Evolutionary conservation across 495 filamentous ascomycete species (phyloP).

Genomic region (Aspergillus coremiiformis): DNA sequence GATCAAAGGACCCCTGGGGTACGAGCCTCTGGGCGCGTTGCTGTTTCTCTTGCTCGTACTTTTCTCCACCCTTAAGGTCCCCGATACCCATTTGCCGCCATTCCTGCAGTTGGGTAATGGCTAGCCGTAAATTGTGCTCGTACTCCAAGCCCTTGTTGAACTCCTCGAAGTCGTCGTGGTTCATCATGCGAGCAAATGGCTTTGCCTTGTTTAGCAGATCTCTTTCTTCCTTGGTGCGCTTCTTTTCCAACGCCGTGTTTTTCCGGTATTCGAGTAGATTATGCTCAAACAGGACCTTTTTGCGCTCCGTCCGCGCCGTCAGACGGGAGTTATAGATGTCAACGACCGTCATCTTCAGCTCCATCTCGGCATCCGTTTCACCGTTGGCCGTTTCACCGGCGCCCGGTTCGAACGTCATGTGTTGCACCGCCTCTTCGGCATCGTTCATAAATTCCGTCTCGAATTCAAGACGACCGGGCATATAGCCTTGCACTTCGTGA

Average conservation of each 20-base stretch:
- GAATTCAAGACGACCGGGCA: constrained; percentile 96
- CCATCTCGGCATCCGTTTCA: constrained; percentile 86
- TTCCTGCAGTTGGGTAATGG: constrained; percentile 85
- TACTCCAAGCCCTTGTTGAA: constrained; percentile 77
- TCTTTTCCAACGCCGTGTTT: constrained; percentile 82
- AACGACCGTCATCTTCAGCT: constrained; percentile 95
- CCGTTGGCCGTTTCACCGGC: constrained; percentile 85
- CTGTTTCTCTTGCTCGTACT: constrained; percentile 89
- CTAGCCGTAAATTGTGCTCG: constrained; percentile 84
- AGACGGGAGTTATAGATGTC: constrained; percentile 95
- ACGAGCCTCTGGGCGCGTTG: constrained; percentile 60
- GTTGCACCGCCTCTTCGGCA: constrained; percentile 94
- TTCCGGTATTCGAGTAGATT: constrained; percentile 86
- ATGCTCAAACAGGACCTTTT: constrained; percentile 95
- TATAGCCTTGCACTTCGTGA: constrained; percentile 97
- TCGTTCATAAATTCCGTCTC: constrained; percentile 98
- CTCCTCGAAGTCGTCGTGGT: constrained; percentile 77
- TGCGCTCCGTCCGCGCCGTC: constrained; percentile 85
- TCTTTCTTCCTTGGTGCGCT: constrained; percentile 87
- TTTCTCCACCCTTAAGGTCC: constrained; percentile 79
- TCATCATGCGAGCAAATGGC: constrained; percentile 96
- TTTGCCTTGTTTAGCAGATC: constrained; percentile 89
- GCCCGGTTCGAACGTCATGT: constrained; percentile 96
- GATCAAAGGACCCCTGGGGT: constrained; percentile 72
- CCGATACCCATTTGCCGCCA: constrained; percentile 81